phyloP scores from a whole-genome alignment of 1,139 yeast genomes.

The Entelexis sorbosivorans region DNA sequence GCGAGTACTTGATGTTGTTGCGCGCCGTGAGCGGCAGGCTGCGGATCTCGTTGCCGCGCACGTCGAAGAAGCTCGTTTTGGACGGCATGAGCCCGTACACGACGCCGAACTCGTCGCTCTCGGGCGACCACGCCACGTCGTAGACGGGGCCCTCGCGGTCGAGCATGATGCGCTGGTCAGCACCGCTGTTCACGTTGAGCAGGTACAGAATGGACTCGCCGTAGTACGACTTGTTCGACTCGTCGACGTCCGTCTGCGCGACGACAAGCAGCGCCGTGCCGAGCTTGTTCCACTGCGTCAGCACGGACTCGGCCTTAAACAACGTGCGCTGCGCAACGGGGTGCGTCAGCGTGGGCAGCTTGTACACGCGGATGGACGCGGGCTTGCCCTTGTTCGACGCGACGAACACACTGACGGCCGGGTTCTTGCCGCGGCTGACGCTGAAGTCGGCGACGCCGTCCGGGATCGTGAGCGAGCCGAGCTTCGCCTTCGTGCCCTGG shows the following conservation, averaged over 20 bases:
- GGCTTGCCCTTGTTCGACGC: constrained; percentile 75
- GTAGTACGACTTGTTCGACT: constrained; percentile 86
- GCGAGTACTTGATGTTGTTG: constrained; percentile 84
- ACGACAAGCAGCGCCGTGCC: constrained; percentile 92
- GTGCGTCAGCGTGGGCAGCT: constrained; percentile 56
- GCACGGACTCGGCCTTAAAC: constrained; percentile 91
- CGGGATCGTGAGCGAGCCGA: constrained; percentile 52
- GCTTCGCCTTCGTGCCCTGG: constrained; percentile 18
- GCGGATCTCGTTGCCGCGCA: constrained; percentile 80
- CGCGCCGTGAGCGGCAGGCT: constrained; percentile 79
- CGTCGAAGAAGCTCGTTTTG: constrained; percentile 85
- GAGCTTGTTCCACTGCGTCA: constrained; percentile 81
- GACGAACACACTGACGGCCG: constrained; percentile 82
- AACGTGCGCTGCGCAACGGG: constrained; percentile 81
- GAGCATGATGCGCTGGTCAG: constrained; percentile 71
- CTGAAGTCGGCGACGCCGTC: constrained; percentile 47
- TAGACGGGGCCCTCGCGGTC: constrained; percentile 94
- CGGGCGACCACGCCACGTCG: constrained; percentile 95
- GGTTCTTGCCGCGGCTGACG: constrained; percentile 81
- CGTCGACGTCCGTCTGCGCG: constrained; percentile 92
- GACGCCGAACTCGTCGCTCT: constrained; percentile 93
- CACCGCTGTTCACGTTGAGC: constrained; percentile 65
- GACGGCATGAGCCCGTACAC: constrained; percentile 98
- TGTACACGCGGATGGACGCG: constrained; percentile 75
- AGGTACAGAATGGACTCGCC: constrained; percentile 91